Base-by-base conservation (phyloP, 345 rosid genomes). In the Hibiscus tridactylites region DNA sequence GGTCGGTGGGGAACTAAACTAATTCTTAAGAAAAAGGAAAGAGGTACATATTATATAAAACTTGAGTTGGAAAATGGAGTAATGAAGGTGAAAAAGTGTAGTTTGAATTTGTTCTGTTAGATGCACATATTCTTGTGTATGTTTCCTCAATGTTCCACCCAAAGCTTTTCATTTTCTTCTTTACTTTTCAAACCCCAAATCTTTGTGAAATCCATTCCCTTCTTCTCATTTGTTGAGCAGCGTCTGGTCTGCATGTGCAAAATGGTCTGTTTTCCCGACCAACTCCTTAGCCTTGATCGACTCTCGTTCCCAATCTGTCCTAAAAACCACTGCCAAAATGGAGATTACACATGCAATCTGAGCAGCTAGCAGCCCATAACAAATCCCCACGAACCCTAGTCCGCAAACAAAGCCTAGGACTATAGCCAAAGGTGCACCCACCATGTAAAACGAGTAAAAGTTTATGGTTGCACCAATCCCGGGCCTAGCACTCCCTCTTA, bases 401-500 rank as follows among this genome's bases (percentile, higher is more conserved):
- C 75, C 75, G 87, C 81, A 85, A 74, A 77, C 83, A 76, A 94
- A 94, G 60, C 84, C 89, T 73, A 92, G 60, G 17, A 79, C 73
- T 50, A 91, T 33, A 4, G 96, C 97, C 65, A 85, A 75, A 9
- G 96, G 97, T 28, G 95, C 91, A 65, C 97, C 97, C 79, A 91
- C 91, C 66, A 89, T 39, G 79, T 91, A 91, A 77, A 91, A 91
- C 9, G 96, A 86, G 84, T 83, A 88, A 66, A 91, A 85, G 67
- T 89, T 89, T 74, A 91, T 83, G 12, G 77, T 84, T 2, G 91
- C 97, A 2, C 90, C 96, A 39, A 82, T 73, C 29, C 87, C 84
- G 24, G 97, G 96, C 87, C 96, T 81, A 3, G 97, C 97, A 59
- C 90, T 83, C 50, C 97, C 97, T 80, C 93, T 82, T 2, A 91